phyloP scores from a whole-genome alignment of 139 green algal species.

The Medakamo hakoo region DNA sequence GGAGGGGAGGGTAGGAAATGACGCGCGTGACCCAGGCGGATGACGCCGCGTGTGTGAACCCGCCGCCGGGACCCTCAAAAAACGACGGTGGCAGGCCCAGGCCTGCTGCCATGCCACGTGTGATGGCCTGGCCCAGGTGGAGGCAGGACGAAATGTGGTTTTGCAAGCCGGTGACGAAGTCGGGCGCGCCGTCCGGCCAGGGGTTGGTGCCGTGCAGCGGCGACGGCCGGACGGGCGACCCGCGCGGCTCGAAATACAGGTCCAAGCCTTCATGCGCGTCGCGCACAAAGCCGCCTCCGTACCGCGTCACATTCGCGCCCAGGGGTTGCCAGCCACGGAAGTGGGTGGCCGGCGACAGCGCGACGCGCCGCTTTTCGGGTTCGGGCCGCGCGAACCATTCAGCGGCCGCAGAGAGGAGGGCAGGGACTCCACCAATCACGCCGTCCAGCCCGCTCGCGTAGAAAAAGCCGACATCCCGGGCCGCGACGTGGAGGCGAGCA shows the following conservation, averaged over 20 bases:
- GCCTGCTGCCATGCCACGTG: conserved; percentile 32
- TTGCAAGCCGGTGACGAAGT: conserved; percentile 8
- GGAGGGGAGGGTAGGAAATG: conserved; percentile 36
- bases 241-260: conserved; percentile 24
- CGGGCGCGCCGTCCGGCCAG: conserved; percentile 27
- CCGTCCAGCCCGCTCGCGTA: not conserved
- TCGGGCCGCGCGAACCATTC: conserved; percentile 9
- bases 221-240: conserved; percentile 6
- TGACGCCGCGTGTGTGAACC: not conserved
- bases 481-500: too few relatives aligned
- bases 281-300: conserved; percentile 23
- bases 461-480: not conserved
- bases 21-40: conserved; percentile 26
- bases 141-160: conserved; percentile 17
- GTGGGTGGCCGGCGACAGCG: conserved; percentile 11
- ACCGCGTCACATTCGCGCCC: conserved; percentile 37
- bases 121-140: conserved; percentile 18
- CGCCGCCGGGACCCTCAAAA: conserved; percentile 14
- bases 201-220: conserved; percentile 35
- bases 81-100: conserved; percentile 13
- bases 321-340: conserved; percentile 38
- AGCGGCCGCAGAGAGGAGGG: not conserved
- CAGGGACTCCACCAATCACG: not conserved
- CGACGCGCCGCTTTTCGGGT: conserved; percentile 19
- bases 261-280: conserved; percentile 44